Base-by-base conservation (phyloP, 2,329 filamentous ascomycete genomes). In the Stemphylium beticola region DNA sequence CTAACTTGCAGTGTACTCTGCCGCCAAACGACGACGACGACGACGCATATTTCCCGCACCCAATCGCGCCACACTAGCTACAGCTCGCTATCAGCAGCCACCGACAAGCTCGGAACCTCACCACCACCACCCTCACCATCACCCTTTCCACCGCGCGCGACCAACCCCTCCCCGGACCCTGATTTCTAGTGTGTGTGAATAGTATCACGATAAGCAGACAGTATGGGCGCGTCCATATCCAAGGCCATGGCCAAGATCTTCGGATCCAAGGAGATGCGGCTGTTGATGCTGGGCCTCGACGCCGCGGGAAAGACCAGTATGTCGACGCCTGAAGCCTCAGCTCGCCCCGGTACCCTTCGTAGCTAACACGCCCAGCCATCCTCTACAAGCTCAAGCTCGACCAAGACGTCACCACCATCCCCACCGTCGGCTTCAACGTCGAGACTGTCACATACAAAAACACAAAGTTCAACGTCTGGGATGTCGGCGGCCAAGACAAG, bases 371-470 rank as follows among this genome's bases (percentile, higher is more conserved):
- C 9, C 26, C 64, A 82, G 80, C 95, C 73, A 99, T 99, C 77
- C 88, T 99, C 71, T 99, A 99, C 85, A 99, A 99, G 87, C 88
- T 99, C 80, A 99, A 99, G 87, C 91, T 99, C 76, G 93, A 95
- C 82, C 90, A 97, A 85, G 95, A 96, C 78, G 95, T 98, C 79
- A 98, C 95, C 76, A 99, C 95, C 69, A 99, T 99, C 76, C 95
- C 95, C 69, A 99, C 95, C 76, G 96, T 98, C 76, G 95, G 95
- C 74, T 99, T 99, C 89, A 99, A 99, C 84, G 95, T 99, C 79
- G 95, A 99, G 87, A 98, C 95, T 52, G 95, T 99, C 79, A 93
- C 96, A 79, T 98, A 98, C 86, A 97, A 97, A 87, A 99, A 99
- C 87, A 97, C 96, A 75, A 92, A 96, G 79, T 99, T 99, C 86